These are phyloP conservation scores for Nepenthes gracilis DNA, from an alignment of 148 eudicot genomes.

Conservation along the genomic window DNA sequence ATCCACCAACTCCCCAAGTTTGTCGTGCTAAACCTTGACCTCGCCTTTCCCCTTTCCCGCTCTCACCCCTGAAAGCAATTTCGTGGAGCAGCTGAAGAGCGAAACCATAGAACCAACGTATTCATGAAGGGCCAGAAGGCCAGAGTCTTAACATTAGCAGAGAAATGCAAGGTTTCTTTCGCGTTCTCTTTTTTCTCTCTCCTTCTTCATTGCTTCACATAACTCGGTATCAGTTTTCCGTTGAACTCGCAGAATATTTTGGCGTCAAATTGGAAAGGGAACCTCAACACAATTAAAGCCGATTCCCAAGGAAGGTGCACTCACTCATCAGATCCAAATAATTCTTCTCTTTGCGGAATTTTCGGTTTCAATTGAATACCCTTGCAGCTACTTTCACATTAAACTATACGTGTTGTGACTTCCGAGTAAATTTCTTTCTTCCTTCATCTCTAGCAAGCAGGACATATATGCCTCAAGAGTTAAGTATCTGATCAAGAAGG, in stretches of 20 bases:
- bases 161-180: slow-evolving; percentile 66
- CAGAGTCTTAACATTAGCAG: slow-evolving; percentile 38
- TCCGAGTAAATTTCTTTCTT: neutral
- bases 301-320: slow-evolving; percentile 62
- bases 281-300: slow-evolving; percentile 70
- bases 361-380: neutral
- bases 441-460: slow-evolving; percentile 44
- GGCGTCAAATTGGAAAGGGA: slow-evolving; percentile 86
- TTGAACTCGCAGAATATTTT: slow-evolving; percentile 48
- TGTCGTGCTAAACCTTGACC: too few relatives aligned
- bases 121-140: slow-evolving; percentile 42
- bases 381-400: neutral
- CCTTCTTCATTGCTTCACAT: neutral
- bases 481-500: slow-evolving; percentile 64
- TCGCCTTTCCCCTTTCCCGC: neutral
- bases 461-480: slow-evolving; percentile 64
- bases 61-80: neutral
- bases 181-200: slow-evolving; percentile 2
- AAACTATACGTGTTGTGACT: neutral
- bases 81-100: too few relatives aligned
- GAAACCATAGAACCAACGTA: neutral
- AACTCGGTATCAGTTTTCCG: neutral
- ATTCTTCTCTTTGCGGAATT: neutral
- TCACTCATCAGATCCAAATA: neutral
- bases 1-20: too few relatives aligned